Evolutionary conservation across 176 grass and related monocot species (phyloP).

Genomic region (Cenchrus fungigraminus): DNA sequence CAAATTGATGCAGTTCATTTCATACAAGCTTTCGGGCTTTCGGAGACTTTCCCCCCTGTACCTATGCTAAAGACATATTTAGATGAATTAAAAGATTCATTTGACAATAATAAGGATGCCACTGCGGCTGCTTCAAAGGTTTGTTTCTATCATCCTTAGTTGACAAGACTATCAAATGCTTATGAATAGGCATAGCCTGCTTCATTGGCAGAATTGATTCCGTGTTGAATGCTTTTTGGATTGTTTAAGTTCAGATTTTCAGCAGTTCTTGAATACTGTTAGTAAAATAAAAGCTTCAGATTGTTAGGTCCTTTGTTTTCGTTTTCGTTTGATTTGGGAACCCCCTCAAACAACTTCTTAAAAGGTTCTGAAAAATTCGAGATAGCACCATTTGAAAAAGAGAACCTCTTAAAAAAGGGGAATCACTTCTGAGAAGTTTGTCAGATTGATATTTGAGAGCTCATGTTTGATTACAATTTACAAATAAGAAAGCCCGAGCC

Average conservation of each 20-base stretch:
- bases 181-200: not conserved
- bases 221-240: not conserved
- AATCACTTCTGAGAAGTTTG: too few relatives aligned
- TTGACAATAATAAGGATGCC: conserved; percentile 57
- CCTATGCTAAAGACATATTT: conserved; percentile 72
- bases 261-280: not conserved
- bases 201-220: conserved; percentile 4
- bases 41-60: conserved; percentile 61
- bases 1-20: conserved; percentile 94
- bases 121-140: conserved; percentile 41
- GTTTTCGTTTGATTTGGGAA: not conserved
- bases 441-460: too few relatives aligned
- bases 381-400: not conserved
- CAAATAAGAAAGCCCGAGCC: not conserved
- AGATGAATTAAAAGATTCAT: conserved; percentile 55
- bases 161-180: conserved; percentile 5
- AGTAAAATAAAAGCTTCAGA: not conserved
- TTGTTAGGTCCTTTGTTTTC: not conserved
- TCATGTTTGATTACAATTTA: not conserved
- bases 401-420: too few relatives aligned
- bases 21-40: conserved; percentile 68
- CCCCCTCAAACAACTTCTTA: not conserved
- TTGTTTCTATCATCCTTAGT: conserved; percentile 27
- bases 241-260: not conserved
- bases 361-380: not conserved